Evolutionary conservation across 2,329 filamentous ascomycete species (phyloP).

Genomic region (Pyrenochaeta sp.): DNA sequence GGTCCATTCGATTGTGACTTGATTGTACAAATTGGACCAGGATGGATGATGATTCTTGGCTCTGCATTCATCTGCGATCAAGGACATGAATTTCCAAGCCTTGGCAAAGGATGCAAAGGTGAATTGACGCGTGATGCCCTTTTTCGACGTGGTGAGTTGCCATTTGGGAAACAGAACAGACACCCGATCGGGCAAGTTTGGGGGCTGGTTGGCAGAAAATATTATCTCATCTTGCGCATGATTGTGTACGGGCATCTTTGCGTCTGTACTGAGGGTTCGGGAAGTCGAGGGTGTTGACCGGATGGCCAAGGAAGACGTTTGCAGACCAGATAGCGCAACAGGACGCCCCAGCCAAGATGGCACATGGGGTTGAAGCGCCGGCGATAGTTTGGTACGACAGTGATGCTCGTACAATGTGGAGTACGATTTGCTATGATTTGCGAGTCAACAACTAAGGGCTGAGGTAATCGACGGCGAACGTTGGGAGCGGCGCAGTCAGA

Average conservation of each 20-base stretch:
- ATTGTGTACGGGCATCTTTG: background rate
- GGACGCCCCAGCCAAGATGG: background rate
- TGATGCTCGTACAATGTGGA: conserved; percentile 8
- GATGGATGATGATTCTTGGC: conserved; percentile 42
- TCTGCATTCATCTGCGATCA: conserved; percentile 46
- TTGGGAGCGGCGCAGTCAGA: conserved; percentile 15
- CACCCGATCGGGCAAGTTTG: conserved; percentile 35
- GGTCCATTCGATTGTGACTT: conserved; percentile 46
- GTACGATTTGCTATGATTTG: conserved; percentile 18
- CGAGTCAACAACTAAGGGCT: conserved; percentile 33
- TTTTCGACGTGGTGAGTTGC: conserved; percentile 31
- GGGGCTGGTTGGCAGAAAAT: conserved; percentile 40
- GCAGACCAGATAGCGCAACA: background rate
- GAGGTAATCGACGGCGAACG: conserved; percentile 33
- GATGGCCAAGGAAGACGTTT: conserved; percentile 5
- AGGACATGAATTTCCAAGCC: conserved; percentile 46
- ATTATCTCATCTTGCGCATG: conserved; percentile 21
- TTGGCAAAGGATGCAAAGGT: conserved; percentile 40
- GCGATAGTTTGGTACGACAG: conserved; percentile 18
- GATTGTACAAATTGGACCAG: conserved; percentile 46
- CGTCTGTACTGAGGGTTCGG: background rate
- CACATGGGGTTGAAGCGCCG: conserved; percentile 2
- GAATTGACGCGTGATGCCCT: conserved; percentile 38
- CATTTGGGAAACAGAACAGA: conserved; percentile 32
- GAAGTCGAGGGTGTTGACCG: conserved; percentile 12